Evolutionary conservation across 768 basidiomycete species (phyloP), one percentile per base, ranked within the genome.

Genomic region (Leucocoprinus birnbaumii): DNA sequence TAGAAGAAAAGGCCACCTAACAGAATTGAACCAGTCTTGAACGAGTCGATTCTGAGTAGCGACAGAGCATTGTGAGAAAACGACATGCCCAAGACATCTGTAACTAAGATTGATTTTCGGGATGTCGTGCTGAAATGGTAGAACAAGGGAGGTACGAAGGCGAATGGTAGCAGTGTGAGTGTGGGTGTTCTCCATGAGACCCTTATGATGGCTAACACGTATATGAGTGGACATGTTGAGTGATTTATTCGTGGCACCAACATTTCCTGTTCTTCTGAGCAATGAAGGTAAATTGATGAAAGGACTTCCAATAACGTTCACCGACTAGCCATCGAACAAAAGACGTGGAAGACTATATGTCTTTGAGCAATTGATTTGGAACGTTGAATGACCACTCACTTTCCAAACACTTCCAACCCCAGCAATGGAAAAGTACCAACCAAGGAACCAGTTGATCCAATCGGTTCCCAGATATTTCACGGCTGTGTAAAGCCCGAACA

Each of bases 1-100:
- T 98, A 98, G 40, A 97, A 44, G 71, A 98, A 93, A 21, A 99
- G 74, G 3, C 91, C 94, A 2, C 80, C 79, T 4, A 99, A 76
- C 2, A 98, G 78, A 57, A 93, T 82, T 38, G 79, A 79, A 6
- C 94, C 96, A 14, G 96, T 97, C 63, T 78, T 71, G 77, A 98
- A 96, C 8, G 90, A 90, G 68, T 98, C 96, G 27, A 98, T 69
- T 67, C 86, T 88, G 61, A 98, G 75, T 57, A 94, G 67, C 35
- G 84, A 78, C 49, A 98, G 73, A 3, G 91, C 87, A 59, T 87
- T 90, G 67, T 89, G 84, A 22, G 87, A 82, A 65, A 96, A 90
- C 1, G 91, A 90, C 48, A 97, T 84, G 59, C 69, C 78, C 1
- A 85, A 68, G 3, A 95, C 64, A 69, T 97, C 88, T 24, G 86